Evolutionary conservation across 1,284 basidiomycete genomes (phyloP), one percentile per base, ranked within the genome.

Genomic region (Cystobasidiaceae sp.): DNA sequence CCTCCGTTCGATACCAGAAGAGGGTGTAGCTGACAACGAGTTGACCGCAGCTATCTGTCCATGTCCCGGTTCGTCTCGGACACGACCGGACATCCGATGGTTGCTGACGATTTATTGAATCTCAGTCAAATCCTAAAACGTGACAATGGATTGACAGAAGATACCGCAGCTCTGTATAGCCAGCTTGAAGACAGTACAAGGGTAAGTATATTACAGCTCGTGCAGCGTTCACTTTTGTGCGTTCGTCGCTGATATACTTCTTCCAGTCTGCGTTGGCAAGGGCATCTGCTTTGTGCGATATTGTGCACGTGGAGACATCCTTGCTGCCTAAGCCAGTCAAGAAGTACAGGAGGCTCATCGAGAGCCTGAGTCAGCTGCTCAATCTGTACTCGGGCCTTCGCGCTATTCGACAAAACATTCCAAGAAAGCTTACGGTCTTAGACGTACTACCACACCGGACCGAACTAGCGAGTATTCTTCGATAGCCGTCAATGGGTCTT

Each of bases 381-480:
- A 46, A 56, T 32, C 52, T 64, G 41, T 64, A 37, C 32, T 55
- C 61, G 19, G 61, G 61, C 17, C 28, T 64, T 25, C 51, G 52
- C 2, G 41, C 52, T 21, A 64, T 64, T n/a, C 61, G 61, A 15
- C 61, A 64, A 17, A 23, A 64, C 33, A 56, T 64, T 15, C 61
- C 61, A 5, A 51, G 61, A 7, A 45, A 64, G 33, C 21, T 64
- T 23, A 64, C 61, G 28, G 61, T 64, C 17, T 6, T 56, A 15
- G 61, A 64, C 30, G 61, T 64, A 15, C 9, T 64, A 30, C 51
- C 51, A 1, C 51, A 64, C 25, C 34, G 61, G 28, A 64, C 61
- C 13, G 61, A 64, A 41, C 33, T 64, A 17, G 61, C 48, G 32
- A 46, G 56, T n/a, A n/a, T n/a, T 25, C 3, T 5, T 17, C 7